phyloP scores from a whole-genome alignment of 2,329 filamentous ascomycete genomes.

The Lomentospora prolificans region DNA sequence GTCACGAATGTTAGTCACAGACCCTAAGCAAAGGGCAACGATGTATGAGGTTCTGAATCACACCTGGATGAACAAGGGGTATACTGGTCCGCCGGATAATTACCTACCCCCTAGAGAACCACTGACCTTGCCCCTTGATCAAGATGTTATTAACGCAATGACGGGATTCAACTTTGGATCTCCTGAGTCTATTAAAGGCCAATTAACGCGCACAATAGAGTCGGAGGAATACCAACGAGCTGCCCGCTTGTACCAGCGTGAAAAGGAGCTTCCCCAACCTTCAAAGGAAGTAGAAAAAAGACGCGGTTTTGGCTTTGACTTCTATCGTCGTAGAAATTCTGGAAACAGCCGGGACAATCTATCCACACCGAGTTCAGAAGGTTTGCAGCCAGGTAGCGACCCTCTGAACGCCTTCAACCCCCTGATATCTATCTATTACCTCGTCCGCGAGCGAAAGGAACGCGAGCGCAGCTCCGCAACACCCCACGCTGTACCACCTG shows the following conservation, averaged over 20 bases:
- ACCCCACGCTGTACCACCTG: constrained; percentile 19
- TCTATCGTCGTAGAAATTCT: constrained; percentile 91
- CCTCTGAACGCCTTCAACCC: constrained; percentile 91
- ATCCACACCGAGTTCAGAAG: constrained; percentile 73
- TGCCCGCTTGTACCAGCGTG: constrained; percentile 59
- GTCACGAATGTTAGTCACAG: constrained; percentile 90
- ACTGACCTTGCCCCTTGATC: constrained; percentile 73
- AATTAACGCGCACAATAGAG: constrained; percentile 77
- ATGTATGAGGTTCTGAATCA: constrained; percentile 90
- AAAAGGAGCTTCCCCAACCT: constrained; percentile 48
- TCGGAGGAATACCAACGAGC: constrained; percentile 91
- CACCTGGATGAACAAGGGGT: constrained; percentile 93
- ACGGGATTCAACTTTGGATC: constrained; percentile 95
- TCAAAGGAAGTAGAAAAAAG: constrained; percentile 67
- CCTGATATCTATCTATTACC: constrained; percentile 85
- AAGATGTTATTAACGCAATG: constrained; percentile 82
- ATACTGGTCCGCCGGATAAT: constrained; percentile 77
- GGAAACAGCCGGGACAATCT: constrained; percentile 82
- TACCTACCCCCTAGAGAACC: constrained; percentile 77
- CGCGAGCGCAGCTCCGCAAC: constrained; percentile 46
- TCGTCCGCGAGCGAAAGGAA: constrained; percentile 90
- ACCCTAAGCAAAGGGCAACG: constrained; percentile 76
- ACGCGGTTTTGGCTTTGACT: constrained; percentile 83
- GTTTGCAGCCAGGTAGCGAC: constrained; percentile 71
- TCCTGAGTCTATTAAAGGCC: constrained; percentile 68